phyloP scores from a whole-genome alignment of 257 asterid genomes.

The Rehmannia glutinosa region DNA sequence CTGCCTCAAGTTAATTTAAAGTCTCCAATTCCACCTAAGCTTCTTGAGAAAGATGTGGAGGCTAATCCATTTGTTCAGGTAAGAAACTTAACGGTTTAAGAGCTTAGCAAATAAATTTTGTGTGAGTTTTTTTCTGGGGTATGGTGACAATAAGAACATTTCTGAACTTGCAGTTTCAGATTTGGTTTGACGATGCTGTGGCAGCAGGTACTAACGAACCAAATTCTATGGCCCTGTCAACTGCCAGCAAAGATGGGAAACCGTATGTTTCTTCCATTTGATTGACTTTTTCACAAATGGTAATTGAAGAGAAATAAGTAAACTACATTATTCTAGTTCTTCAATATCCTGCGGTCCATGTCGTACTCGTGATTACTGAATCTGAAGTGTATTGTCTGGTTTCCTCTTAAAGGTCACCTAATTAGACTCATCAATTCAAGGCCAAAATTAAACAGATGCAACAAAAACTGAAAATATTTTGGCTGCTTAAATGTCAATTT shows the following conservation, averaged over 20 bases:
- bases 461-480: background rate
- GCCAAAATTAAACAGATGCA: background rate
- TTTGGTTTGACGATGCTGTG: conserved; percentile 71
- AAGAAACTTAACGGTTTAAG: background rate
- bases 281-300: no score
- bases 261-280: conserved; percentile 43
- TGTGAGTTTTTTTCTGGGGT: background rate
- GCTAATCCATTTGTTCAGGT: conserved; percentile 82
- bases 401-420: no score
- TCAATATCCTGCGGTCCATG: no score
- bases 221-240: conserved; percentile 66
- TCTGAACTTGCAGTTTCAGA: conserved; percentile 51
- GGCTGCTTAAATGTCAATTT: background rate
- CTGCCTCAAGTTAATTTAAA: conserved; percentile 27
- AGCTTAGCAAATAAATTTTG: background rate
- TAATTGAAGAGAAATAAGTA: no score
- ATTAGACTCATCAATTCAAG: no score
- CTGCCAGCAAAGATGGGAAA: conserved; percentile 63
- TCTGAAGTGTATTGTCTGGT: no score
- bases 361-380: no score
- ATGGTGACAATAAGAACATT: background rate
- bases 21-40: conserved; percentile 37
- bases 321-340: no score
- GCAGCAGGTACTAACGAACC: conserved; percentile 70
- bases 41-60: conserved; percentile 47